Base-by-base conservation (phyloP, 495 filamentous ascomycete genomes). In the Aspergillus kassunensis region DNA sequence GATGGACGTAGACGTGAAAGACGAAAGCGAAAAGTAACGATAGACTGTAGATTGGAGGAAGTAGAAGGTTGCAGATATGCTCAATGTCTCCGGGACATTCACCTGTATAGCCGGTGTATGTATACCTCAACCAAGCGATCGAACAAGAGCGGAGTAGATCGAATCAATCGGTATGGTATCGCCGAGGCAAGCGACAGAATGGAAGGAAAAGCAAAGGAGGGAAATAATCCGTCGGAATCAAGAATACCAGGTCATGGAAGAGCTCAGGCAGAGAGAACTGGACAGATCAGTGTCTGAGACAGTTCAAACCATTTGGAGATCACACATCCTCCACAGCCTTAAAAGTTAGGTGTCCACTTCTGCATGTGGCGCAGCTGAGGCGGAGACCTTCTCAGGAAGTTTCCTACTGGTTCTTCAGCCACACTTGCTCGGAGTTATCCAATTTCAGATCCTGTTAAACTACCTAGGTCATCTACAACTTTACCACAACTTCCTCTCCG, bases 31-130 rank as follows among this genome's bases (percentile, higher is more conserved):
- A 29, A 16, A 13, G 49, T 19, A 60, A 60, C 16, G 52, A 60
- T 51, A 56, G 58, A 58, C 53, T 48, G 36, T 39, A 56, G 44
- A 49, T 49, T 47, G 43, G 25, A 27, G 37, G 6, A 13, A 50
- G 15, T 29, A 41, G 47, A 23, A 29, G 34, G 21, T 11, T n/a
- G 52, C 41, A 20, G 19, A 35, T 19, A 30, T 18, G 16, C 30
- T 54, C 46, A 55, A 59, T 66, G 60, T 66, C 63, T 53, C 60
- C 63, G 60, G 63, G 63, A 66, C 63, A 66, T 63, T 35, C 56
- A 55, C 24, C 7, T 27, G 10, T 20, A 42, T 20, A 9, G 21
- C 23, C 15, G 39, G 20, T 31, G 35, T 33, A 39, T 53, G 47
- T 60, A 65, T 63, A 41, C 42, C 24, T 46, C 42, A 30, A 37